Conservation (phyloP, 257 asterid genomes). For the Solanum raphanifolium region DNA sequence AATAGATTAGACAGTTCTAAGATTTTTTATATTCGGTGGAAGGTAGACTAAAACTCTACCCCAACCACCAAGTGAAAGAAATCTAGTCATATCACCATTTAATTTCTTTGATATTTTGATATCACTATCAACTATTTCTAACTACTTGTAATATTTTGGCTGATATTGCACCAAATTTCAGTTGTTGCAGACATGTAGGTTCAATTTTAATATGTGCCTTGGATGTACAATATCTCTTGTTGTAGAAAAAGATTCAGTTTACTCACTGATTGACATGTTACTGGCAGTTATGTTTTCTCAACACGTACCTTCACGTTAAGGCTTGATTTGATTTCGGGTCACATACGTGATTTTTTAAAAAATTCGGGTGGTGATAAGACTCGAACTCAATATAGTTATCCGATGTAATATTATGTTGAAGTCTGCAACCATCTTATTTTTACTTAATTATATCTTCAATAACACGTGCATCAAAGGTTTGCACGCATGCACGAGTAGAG, state of each 20-base stretch:
- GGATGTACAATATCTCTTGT: neutral
- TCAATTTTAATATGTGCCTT: neutral
- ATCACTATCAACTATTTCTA: neutral
- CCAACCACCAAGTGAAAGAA: neutral
- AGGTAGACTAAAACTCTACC: neutral
- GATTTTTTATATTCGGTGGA: neutral
- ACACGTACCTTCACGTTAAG: neutral
- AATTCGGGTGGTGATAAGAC: neutral
- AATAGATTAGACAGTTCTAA: neutral
- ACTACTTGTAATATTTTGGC: neutral
- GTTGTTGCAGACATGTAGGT: neutral
- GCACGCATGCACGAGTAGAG: neutral
- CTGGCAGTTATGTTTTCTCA: neutral
- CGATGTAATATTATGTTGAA: neutral
- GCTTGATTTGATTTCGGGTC: neutral
- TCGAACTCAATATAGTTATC: neutral
- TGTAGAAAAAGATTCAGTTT: neutral
- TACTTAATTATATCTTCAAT: neutral
- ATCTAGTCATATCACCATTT: neutral
- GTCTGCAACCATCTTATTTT: neutral
- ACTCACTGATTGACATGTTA: neutral
- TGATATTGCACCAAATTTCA: neutral
- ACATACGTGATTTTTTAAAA: rapidly evolving
- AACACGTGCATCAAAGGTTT: neutral
- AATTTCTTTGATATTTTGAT: neutral